Percentiles rank a stretch among this genome's conserved stretches.
Evolutionary conservation across 1,139 yeast species (phyloP).

Genomic region (Candida gigantensis): DNA sequence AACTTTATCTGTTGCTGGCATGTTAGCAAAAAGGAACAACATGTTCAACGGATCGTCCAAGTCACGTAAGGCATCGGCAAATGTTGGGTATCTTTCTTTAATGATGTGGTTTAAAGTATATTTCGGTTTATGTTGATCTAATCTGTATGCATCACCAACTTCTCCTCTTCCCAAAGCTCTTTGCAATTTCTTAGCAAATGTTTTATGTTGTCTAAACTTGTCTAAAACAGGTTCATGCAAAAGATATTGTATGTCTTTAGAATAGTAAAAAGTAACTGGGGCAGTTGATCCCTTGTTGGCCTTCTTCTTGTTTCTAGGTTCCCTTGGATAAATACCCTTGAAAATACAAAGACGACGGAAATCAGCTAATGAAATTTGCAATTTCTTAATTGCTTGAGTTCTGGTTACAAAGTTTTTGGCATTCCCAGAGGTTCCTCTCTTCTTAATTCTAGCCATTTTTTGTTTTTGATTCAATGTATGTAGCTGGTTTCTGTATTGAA

Average conservation of each 20-base stretch:
- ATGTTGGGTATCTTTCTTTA: conserved; percentile 94
- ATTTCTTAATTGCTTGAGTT: conserved; percentile 89
- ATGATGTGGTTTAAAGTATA: conserved; percentile 88
- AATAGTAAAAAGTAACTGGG: conserved; percentile 90
- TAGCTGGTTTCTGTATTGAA: background rate
- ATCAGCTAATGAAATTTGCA: conserved; percentile 95
- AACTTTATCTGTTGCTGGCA: conserved; percentile 91
- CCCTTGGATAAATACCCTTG: conserved; percentile 96
- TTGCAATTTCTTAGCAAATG: conserved; percentile 87
- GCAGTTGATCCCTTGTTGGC: conserved; percentile 97
- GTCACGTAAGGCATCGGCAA: conserved; percentile 88
- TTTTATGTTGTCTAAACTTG: conserved; percentile 93
- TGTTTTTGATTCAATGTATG: background rate
- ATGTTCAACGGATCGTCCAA: conserved; percentile 93
- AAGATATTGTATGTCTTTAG: conserved; percentile 91
- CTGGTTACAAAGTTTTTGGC: conserved; percentile 92
- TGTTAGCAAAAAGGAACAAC: conserved; percentile 88
- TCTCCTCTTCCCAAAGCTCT: conserved; percentile 93
- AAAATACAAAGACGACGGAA: conserved; percentile 96
- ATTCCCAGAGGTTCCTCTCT: conserved; percentile 84
- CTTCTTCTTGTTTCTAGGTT: conserved; percentile 93
- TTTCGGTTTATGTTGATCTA: conserved; percentile 75
- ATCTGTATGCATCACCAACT: conserved; percentile 79
- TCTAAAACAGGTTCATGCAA: conserved; percentile 92
- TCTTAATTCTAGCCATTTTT: conserved; percentile 50